Base-by-base conservation (phyloP, 768 basidiomycete species). In the Boletus tomentosulus region DNA sequence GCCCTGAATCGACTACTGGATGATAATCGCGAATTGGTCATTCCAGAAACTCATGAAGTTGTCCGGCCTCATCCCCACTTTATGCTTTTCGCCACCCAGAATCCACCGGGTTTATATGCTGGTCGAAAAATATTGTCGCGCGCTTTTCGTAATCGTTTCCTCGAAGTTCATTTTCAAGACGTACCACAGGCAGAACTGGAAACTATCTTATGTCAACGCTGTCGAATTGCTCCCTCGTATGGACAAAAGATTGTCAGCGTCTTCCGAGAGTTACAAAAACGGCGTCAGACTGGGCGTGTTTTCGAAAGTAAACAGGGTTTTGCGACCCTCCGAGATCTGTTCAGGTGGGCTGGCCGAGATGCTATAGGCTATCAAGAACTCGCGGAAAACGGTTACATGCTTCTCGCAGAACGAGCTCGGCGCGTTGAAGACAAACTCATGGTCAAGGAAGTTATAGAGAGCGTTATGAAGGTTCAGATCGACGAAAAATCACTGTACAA, bases 261-360 rank as follows among this genome's bases (percentile, higher is more conserved):
- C 34, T 99, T 98, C 71, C 86, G 79, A 44, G 95, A 98, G 66
- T 76, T 99, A 4, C 94, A 96, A 67, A 92, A 91, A 56, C 87
- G 92, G 28, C 81, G 97, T 7, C 95, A 98, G 68, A 81, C 86
- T 0, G 82, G 89, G 35, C 84, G 97, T 27, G 89, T 99, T 35
- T 99, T 99, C 66, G 97, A 99, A 72, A 96, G 93, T 66, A 98
- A 95, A 70, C 89, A 96, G 46, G 89, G 94, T 1, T 99, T 98
- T 65, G 97, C 92, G 0, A 99, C 97, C 1, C 80, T 99, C 4
- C 90, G 97, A 38, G 97, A 99, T 66, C 75, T 99, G 16, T 99
- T 99, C 73, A 84, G 97, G 42, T 99, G 97, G 97, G 97, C 94
- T 7, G 87, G 86, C 4, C 77, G 97, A 53, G 90, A 91, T 53